These are phyloP conservation scores for Fusarium avenaceum DNA, from an alignment of 2,329 filamentous ascomycete genomes.

Conservation along the genomic window DNA sequence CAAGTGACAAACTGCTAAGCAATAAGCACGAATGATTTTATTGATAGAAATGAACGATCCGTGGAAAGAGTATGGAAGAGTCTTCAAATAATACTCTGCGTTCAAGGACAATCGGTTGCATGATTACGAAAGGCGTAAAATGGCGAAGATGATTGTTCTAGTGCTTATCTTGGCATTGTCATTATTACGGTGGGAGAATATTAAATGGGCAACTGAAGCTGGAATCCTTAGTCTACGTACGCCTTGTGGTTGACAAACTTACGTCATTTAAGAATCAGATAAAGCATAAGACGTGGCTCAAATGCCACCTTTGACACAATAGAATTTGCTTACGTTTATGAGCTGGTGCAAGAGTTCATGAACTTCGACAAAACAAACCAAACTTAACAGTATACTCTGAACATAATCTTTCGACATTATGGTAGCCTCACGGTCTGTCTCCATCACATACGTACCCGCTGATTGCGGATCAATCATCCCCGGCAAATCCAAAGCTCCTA, in stretches of 20 bases:
- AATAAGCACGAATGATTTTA: no score
- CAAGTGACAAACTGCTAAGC: no score
- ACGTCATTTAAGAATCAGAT: slow-evolving; percentile 11
- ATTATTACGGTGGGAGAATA: background rate
- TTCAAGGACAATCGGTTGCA: no score
- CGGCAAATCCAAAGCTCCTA: slow-evolving; percentile 43
- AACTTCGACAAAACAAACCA: background rate
- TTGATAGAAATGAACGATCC: no score
- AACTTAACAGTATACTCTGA: background rate
- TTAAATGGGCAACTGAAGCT: background rate
- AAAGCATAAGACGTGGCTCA: background rate
- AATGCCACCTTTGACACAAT: background rate
- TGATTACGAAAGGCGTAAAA: background rate
- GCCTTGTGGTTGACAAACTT: slow-evolving; percentile 5
- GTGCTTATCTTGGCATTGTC: background rate
- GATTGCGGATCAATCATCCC: slow-evolving; percentile 44
- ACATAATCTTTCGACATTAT: slow-evolving; percentile 1
- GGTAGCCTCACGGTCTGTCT: slow-evolving; percentile 15
- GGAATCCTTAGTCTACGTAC: background rate
- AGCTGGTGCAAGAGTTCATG: background rate
- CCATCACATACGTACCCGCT: slow-evolving; percentile 40
- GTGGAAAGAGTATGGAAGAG: no score
- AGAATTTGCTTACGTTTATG: background rate
- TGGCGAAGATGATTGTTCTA: background rate
- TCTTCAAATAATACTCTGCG: no score